Percentiles rank a stretch among this genome's conserved stretches.
Conservation (phyloP, 345 rosid species). For the Rhodamnia rubescens region DNA sequence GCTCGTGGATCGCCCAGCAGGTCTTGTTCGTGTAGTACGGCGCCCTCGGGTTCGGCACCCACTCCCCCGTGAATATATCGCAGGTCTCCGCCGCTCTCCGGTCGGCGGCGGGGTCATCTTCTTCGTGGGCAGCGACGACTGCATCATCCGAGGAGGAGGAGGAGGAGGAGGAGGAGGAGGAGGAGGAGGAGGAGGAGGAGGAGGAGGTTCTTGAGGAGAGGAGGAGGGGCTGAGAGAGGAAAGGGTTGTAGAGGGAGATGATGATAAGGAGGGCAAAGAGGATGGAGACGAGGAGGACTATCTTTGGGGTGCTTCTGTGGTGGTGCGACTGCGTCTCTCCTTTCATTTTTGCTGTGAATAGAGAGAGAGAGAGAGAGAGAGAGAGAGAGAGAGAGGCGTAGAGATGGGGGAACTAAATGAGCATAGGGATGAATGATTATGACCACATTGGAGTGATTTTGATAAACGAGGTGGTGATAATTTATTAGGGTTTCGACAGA, state of each 20-base stretch:
- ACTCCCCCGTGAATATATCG: constrained; percentile 72
- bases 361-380: neutral
- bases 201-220: neutral
- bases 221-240: constrained; percentile 6
- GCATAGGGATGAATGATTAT: neutral
- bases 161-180: neutral
- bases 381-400: neutral
- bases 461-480: neutral
- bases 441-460: neutral
- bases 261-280: constrained; percentile 16
- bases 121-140: neutral
- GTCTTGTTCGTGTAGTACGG: constrained; percentile 85
- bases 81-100: constrained; percentile 15
- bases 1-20: constrained; percentile 95
- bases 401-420: neutral
- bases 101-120: neutral
- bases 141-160: neutral
- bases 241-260: constrained; percentile 29
- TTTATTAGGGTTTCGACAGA: neutral
- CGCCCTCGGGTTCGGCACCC: constrained; percentile 60
- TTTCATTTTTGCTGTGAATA: neutral
- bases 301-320: constrained; percentile 1
- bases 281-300: constrained; percentile 8
- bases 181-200: neutral
- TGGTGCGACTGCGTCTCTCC: neutral